Conservation (phyloP, 2,329 filamentous ascomycete genomes). For the Colletotrichum sp. region DNA sequence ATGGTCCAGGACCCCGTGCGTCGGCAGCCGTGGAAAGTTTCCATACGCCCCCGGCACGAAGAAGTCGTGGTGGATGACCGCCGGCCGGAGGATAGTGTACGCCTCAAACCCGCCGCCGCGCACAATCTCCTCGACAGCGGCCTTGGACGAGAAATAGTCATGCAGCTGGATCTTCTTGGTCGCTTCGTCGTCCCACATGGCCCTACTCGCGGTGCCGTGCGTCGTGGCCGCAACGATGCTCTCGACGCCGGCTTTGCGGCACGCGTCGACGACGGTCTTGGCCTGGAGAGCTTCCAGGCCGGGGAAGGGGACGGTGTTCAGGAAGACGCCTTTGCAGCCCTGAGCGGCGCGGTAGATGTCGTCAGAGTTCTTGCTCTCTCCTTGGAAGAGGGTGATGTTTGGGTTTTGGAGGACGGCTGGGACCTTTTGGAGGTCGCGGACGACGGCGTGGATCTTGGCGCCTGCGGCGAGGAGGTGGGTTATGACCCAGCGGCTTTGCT, state of each 20-base stretch:
- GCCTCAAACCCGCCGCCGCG: slow-evolving; percentile 29
- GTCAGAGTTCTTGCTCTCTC: slow-evolving; percentile 37
- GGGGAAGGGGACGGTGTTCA: slow-evolving; percentile 29
- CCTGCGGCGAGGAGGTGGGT: slow-evolving; percentile 36
- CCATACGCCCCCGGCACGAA: slow-evolving; percentile 21
- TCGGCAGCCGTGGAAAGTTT: slow-evolving; percentile 34
- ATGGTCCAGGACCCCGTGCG: slow-evolving; percentile 31
- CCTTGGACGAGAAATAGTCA: slow-evolving; percentile 42
- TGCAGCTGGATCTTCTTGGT: slow-evolving; percentile 20
- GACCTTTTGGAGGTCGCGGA: slow-evolving; percentile 36
- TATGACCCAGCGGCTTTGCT: slow-evolving; percentile 34
- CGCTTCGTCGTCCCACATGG: slow-evolving; percentile 27
- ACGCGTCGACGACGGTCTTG: slow-evolving; percentile 33
- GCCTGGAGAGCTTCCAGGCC: slow-evolving; percentile 35
- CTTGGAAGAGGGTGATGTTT: slow-evolving; percentile 38
- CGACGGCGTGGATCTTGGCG: slow-evolving; percentile 38
- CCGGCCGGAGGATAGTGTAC: slow-evolving; percentile 39
- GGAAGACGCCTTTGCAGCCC: slow-evolving; percentile 37
- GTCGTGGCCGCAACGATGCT: slow-evolving; percentile 31
- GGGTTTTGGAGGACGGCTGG: slow-evolving; percentile 27
- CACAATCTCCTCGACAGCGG: slow-evolving; percentile 37
- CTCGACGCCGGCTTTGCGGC: slow-evolving; percentile 34
- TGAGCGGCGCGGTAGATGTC: slow-evolving; percentile 33
- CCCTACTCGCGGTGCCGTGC: slow-evolving; percentile 20
- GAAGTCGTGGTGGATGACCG: slow-evolving; percentile 32